phyloP scores from a whole-genome alignment of 768 basidiomycete species.

The Russula lepida region DNA sequence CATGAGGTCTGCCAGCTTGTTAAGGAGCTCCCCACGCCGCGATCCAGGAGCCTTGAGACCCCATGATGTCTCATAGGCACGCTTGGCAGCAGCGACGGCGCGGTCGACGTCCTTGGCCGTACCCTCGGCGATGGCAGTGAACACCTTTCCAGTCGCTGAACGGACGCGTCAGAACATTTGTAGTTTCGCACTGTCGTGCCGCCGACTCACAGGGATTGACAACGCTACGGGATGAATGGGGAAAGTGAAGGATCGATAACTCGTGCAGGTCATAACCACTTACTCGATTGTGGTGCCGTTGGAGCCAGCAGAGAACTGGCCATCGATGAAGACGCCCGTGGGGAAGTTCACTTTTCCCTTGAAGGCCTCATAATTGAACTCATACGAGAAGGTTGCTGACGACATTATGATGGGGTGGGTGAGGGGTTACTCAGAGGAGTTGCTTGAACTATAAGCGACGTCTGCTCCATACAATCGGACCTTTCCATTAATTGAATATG shows the following conservation, averaged over 20 bases:
- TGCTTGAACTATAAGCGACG: no score
- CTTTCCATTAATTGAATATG: no score
- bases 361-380: conserved; percentile 48
- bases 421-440: no score
- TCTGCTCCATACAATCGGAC: no score
- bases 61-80: conserved; percentile 59
- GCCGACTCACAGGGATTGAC: conserved; percentile 42
- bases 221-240: conserved; percentile 32
- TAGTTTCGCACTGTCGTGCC: background rate
- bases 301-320: conserved; percentile 53
- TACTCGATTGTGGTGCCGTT: conserved; percentile 56
- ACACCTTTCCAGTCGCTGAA: conserved; percentile 47
- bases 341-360: conserved; percentile 49
- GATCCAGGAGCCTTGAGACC: conserved; percentile 52
- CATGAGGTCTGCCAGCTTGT: conserved; percentile 56
- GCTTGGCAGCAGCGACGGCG: conserved; percentile 62
- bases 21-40: conserved; percentile 46
- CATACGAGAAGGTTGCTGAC: conserved; percentile 33
- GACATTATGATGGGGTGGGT: conserved; percentile 30
- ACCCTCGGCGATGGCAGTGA: conserved; percentile 50
- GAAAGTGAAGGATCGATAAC: background rate
- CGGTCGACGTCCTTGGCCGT: conserved; percentile 64
- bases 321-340: conserved; percentile 68
- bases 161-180: background rate
- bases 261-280: conserved; percentile 21